Conservation (phyloP, 116 monocot genomes). For the Phalaenopsis hybrid region DNA sequence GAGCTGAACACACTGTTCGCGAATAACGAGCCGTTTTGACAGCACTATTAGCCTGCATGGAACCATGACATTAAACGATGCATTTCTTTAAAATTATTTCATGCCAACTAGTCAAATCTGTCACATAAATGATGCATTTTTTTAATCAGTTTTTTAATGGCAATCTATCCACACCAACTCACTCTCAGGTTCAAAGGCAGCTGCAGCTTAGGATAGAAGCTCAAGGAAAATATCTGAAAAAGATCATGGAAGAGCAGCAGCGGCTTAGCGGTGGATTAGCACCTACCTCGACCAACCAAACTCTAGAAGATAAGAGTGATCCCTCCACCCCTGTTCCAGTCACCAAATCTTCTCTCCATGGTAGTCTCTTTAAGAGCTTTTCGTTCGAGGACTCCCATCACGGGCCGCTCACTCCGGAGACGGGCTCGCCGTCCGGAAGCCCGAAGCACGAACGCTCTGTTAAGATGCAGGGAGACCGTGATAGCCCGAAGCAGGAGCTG, state of each 20-base stretch:
- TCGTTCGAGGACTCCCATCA: constrained; percentile 18
- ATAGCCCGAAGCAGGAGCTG: constrained; percentile 15
- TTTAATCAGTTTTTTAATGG: neutral
- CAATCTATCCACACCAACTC: neutral
- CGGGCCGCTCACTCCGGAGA: constrained; percentile 40
- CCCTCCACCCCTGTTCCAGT: constrained; percentile 39
- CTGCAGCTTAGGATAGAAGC: constrained; percentile 49
- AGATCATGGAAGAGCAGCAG: constrained; percentile 46
- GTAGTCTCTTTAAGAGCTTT: constrained; percentile 12
- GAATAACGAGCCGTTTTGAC: too few species aligned
- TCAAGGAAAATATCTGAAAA: constrained; percentile 45
- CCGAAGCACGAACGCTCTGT: constrained; percentile 21
- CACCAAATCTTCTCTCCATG: constrained; percentile 26
- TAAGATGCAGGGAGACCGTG: constrained; percentile 14
- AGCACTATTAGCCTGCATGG: neutral
- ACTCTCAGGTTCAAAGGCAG: constrained; percentile 42
- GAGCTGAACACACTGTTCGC: too few species aligned
- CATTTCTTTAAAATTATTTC: too few species aligned
- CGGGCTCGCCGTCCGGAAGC: constrained; percentile 10
- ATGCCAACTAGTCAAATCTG: too few species aligned
- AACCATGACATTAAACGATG: neutral
- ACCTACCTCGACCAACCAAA: constrained; percentile 4
- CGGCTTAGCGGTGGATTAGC: constrained; percentile 21
- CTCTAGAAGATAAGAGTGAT: constrained; percentile 31
- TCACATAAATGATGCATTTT: too few species aligned